phyloP scores from a whole-genome alignment of 805 yeast genomes.

The Jamesozyma lodderae region DNA sequence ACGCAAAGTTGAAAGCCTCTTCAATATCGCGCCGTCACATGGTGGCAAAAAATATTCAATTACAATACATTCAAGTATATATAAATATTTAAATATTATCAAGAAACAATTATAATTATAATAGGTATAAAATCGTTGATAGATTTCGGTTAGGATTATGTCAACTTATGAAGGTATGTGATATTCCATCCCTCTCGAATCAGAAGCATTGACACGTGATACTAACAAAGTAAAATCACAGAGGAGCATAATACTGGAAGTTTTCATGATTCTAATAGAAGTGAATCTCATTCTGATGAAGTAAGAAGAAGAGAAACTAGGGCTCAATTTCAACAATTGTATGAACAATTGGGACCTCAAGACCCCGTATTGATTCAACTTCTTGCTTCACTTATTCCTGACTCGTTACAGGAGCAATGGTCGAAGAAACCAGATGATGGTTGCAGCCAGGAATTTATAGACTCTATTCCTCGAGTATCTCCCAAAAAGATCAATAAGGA shows the following conservation, averaged over 20 bases:
- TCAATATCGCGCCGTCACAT: too few species aligned
- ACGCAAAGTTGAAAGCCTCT: too few species aligned
- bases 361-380: constrained; percentile 11
- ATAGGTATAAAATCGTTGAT: too few species aligned
- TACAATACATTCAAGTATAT: too few species aligned
- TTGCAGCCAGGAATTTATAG: constrained; percentile 62
- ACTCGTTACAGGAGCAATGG: constrained; percentile 22
- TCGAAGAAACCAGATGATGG: constrained; percentile 35
- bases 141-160: constrained; percentile 12
- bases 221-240: constrained; percentile 2
- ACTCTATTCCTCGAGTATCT: constrained; percentile 64
- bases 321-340: constrained; percentile 16
- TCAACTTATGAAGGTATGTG: constrained; percentile 30
- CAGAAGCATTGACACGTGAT: constrained; percentile 2
- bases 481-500: constrained; percentile 33
- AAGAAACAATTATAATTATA: too few species aligned
- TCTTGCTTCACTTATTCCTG: constrained; percentile 16
- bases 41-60: too few species aligned
- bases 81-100: too few species aligned
- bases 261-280: constrained; percentile 4
- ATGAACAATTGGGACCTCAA: constrained; percentile 10
- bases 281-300: too few species aligned
- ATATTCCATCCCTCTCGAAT: neutral
- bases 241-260: constrained; percentile 22
- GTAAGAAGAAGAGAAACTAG: constrained; percentile 22